These are phyloP conservation scores for Irpex sp. DNA, from an alignment of 1,284 basidiomycete genomes.

Conservation along the genomic window DNA sequence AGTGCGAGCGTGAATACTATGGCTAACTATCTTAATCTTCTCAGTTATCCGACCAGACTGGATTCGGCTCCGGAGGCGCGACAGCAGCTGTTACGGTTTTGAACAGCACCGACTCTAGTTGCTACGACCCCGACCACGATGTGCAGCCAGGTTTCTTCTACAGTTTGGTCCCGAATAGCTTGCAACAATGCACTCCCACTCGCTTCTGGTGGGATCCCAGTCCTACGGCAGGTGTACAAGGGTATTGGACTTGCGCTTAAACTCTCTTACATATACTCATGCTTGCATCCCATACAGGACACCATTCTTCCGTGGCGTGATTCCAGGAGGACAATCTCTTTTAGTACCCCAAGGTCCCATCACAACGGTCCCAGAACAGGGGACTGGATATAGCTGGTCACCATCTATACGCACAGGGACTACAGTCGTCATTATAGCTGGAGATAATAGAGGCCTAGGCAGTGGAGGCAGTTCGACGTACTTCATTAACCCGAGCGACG, in stretches of 20 bases:
- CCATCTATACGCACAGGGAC: constrained; percentile 61
- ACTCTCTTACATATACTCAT: not conserved
- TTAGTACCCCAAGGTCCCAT: constrained; percentile 43
- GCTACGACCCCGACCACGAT: constrained; percentile 44
- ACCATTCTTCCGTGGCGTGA: constrained; percentile 64
- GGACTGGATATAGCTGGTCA: constrained; percentile 67
- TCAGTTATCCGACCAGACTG: constrained; percentile 67
- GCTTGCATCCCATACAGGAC: constrained; percentile 31
- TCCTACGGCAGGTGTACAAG: constrained; percentile 20
- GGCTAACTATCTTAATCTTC: constrained; percentile 8
- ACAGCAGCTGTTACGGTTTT: constrained; percentile 57
- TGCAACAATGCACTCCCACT: constrained; percentile 57
- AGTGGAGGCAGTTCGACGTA: constrained; percentile 60
- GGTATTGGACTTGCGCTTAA: constrained; percentile 35
- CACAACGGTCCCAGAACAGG: constrained; percentile 39
- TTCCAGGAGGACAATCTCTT: constrained; percentile 77
- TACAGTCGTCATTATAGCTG: constrained; percentile 59
- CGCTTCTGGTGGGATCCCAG: constrained; percentile 60
- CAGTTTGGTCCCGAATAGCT: constrained; percentile 54
- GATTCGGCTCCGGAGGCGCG: constrained; percentile 74
- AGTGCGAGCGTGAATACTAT: not conserved
- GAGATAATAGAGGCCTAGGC: constrained; percentile 63
- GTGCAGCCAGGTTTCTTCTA: constrained; percentile 57
- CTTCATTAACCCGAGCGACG: constrained; percentile 46
- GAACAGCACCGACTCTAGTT: constrained; percentile 50